These are phyloP conservation scores for Sherardia arvensis DNA, from an alignment of 257 asterid genomes.

Conservation along the genomic window DNA sequence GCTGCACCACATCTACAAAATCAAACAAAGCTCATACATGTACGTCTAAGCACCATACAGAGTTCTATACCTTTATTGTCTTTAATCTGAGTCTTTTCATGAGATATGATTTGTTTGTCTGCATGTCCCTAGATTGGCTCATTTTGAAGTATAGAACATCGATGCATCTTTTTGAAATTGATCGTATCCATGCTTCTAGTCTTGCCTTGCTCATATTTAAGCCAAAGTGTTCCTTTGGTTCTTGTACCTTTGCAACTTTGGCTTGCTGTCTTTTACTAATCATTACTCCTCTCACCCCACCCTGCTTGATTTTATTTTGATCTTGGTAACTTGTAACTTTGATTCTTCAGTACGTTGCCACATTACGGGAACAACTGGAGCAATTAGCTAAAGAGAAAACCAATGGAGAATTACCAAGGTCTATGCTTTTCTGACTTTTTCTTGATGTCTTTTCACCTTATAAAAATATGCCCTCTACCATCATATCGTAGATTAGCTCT, in stretches of 20 bases:
- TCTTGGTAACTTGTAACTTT: neutral
- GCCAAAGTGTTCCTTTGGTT: no score
- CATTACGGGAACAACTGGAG: constrained; percentile 82
- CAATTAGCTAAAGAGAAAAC: constrained; percentile 73
- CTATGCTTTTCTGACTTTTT: neutral
- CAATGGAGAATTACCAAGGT: constrained; percentile 83
- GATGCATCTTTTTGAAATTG: no score
- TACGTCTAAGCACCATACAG: constrained; percentile 29
- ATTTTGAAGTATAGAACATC: neutral
- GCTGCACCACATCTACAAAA: constrained; percentile 78
- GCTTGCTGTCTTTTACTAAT: neutral
- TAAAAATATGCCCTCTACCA: no score
- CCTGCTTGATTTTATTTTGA: neutral
- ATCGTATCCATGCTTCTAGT: no score
- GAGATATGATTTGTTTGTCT: neutral
- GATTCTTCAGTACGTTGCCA: constrained; percentile 64
- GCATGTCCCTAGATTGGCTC: neutral
- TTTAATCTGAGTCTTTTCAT: neutral
- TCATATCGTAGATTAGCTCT: no score
- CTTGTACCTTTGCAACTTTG: neutral
- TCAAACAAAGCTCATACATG: constrained; percentile 79
- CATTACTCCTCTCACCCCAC: neutral
- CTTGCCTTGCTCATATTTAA: neutral
- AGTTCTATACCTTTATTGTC: neutral
- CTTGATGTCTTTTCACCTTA: neutral